Evolutionary conservation across 306 rosid species (phyloP).

Genomic region (Adenanthera pavonina): DNA sequence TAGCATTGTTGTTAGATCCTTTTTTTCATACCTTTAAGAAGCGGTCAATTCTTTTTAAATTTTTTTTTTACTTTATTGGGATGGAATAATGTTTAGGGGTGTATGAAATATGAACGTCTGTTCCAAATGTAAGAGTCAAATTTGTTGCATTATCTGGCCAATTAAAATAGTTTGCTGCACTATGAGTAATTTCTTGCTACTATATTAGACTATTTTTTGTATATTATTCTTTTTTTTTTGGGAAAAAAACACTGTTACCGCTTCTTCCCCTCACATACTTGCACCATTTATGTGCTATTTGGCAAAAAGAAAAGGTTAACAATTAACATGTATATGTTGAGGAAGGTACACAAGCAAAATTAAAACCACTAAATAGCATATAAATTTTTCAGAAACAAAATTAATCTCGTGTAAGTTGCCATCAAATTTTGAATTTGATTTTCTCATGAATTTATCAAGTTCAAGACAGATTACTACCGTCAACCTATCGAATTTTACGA

Average conservation of each 20-base stretch:
- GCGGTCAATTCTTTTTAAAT: conserved; percentile 32
- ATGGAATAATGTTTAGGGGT: conserved; percentile 10
- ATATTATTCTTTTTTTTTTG: neutral
- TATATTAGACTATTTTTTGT: neutral
- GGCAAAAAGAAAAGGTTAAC: neutral
- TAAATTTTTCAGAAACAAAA: neutral
- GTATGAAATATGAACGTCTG: neutral
- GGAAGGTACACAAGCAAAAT: neutral
- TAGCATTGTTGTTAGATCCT: conserved; percentile 40
- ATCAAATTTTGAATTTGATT: no score
- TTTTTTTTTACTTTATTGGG: neutral
- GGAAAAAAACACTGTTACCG: no score
- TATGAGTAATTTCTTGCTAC: neutral
- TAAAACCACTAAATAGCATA: neutral
- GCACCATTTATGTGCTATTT: neutral
- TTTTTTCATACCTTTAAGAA: neutral
- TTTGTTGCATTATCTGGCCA: neutral
- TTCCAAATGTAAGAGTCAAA: neutral
- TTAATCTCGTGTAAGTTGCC: neutral
- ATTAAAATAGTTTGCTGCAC: neutral
- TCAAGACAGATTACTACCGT: neutral
- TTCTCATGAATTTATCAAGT: neutral
- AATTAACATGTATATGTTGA: neutral
- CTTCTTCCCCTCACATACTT: no score
- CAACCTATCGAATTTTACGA: neutral